These are phyloP conservation scores for Boletus fagicola DNA, from an alignment of 768 basidiomycete genomes.

Conservation along the genomic window DNA sequence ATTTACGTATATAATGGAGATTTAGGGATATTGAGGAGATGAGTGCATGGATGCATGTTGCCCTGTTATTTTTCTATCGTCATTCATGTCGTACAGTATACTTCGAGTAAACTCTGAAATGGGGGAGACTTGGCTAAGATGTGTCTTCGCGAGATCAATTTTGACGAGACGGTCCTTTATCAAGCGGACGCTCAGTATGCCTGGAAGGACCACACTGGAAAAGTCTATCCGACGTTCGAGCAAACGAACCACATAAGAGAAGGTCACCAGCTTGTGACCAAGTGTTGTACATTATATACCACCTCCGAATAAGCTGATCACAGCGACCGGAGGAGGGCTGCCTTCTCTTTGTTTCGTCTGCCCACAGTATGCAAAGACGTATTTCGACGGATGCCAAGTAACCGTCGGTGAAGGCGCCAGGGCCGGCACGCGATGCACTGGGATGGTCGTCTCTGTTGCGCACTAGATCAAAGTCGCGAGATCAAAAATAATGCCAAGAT, in stretches of 20 bases:
- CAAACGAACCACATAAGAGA: background rate
- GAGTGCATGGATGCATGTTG: background rate
- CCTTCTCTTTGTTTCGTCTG: conserved; percentile 68
- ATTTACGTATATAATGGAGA: background rate
- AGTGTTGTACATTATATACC: conserved; percentile 28
- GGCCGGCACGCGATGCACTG: conserved; percentile 74
- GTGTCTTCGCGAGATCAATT: no score
- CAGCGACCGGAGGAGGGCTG: conserved; percentile 60
- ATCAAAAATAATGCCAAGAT: background rate
- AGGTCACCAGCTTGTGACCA: background rate
- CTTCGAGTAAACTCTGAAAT: background rate
- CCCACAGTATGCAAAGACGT: conserved; percentile 80
- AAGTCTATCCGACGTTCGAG: background rate
- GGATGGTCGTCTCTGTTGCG: conserved; percentile 71
- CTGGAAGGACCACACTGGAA: no score
- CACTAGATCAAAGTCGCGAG: conserved; percentile 45
- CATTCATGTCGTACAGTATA: background rate
- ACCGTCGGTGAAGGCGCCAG: conserved; percentile 73
- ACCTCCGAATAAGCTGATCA: conserved; percentile 71
- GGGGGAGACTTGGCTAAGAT: background rate
- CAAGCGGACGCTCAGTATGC: background rate
- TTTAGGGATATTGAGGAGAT: no score
- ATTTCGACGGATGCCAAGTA: conserved; percentile 79
- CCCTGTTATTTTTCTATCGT: background rate
- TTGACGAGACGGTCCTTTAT: background rate